These are phyloP conservation scores for Didymella sp. DNA, from an alignment of 2,329 filamentous ascomycete species.

Conservation along the genomic window DNA sequence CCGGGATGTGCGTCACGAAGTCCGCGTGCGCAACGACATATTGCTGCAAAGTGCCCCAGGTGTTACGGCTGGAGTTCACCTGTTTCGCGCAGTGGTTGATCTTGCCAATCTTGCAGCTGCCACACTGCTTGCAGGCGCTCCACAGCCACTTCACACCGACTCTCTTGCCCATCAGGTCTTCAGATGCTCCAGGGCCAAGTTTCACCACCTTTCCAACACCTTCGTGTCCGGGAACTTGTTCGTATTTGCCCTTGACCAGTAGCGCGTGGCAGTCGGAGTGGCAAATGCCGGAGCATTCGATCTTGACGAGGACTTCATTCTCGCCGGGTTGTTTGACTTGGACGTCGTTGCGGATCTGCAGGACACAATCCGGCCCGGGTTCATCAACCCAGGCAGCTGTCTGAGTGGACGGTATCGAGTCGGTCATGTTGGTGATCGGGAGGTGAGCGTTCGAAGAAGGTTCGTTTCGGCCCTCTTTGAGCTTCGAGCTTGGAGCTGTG, in stretches of 20 bases:
- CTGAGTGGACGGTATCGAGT: constrained; percentile 42
- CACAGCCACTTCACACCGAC: constrained; percentile 58
- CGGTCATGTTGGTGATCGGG: not conserved
- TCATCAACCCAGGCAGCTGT: constrained; percentile 49
- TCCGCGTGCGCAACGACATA: constrained; percentile 45
- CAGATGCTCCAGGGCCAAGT: constrained; percentile 38
- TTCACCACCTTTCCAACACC: constrained; percentile 54
- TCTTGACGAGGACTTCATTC: constrained; percentile 55
- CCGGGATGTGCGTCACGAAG: constrained; percentile 44
- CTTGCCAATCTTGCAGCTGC: constrained; percentile 45
- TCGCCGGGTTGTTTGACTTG: constrained; percentile 49
- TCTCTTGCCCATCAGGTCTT: constrained; percentile 41
- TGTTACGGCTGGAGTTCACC: constrained; percentile 52
- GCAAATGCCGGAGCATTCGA: constrained; percentile 57
- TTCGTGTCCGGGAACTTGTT: constrained; percentile 57
- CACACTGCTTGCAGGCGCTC: constrained; percentile 52
- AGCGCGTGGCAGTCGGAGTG: constrained; percentile 58
- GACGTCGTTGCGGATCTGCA: constrained; percentile 47
- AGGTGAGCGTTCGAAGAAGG: not conserved
- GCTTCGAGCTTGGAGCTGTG: not conserved
- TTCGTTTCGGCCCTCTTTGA: not conserved
- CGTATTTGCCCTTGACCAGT: constrained; percentile 53
- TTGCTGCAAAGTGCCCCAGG: constrained; percentile 47
- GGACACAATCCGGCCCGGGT: constrained; percentile 44
- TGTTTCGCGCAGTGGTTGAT: constrained; percentile 54